These are phyloP conservation scores for Olyra latifolia DNA, from an alignment of 176 grass and related monocot species.

Conservation along the genomic window DNA sequence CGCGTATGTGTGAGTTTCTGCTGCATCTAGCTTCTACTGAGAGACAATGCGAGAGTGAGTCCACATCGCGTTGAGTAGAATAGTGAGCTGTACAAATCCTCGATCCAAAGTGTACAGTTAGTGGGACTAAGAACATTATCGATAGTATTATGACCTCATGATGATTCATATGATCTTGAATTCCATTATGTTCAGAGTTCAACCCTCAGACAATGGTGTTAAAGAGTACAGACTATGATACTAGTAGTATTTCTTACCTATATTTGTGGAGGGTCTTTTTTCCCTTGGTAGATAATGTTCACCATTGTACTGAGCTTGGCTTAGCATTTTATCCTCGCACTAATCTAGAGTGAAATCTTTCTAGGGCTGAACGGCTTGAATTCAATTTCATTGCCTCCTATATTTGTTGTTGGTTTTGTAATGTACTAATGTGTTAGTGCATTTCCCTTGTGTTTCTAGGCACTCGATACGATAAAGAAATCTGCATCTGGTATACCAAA, in stretches of 20 bases:
- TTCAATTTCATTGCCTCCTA: background rate
- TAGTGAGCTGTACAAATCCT: too few species aligned
- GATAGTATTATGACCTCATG: background rate
- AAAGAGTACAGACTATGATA: background rate
- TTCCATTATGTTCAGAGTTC: background rate
- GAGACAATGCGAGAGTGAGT: too few species aligned
- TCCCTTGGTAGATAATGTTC: background rate
- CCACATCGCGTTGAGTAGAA: too few species aligned
- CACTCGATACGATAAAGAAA: conserved; percentile 93
- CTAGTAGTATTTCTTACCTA: background rate
- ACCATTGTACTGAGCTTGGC: background rate
- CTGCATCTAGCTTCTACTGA: too few species aligned
- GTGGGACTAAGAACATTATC: background rate
- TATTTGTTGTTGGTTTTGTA: background rate
- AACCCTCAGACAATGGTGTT: background rate
- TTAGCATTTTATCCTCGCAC: background rate
- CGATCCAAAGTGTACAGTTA: too few species aligned
- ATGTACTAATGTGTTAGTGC: background rate
- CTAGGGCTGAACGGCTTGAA: background rate
- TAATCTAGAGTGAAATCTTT: background rate
- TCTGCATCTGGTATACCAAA: conserved; percentile 79
- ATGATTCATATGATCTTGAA: background rate
- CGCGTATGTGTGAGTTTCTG: too few species aligned
- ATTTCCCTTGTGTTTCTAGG: conserved; percentile 45
- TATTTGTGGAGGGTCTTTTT: background rate